Conservation (phyloP, 2,329 filamentous ascomycete species). For the Beauveria sp. region DNA sequence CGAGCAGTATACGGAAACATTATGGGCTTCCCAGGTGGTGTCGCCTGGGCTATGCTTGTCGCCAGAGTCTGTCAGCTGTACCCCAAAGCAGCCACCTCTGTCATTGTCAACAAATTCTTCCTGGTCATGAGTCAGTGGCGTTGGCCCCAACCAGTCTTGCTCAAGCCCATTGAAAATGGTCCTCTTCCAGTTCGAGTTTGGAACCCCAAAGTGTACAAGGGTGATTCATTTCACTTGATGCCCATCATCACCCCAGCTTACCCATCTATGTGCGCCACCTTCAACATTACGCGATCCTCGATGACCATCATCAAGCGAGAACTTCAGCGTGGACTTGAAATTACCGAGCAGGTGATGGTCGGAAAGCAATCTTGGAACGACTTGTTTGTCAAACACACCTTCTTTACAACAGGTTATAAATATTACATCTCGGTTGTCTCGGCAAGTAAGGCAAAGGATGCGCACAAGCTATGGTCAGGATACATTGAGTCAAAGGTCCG, state of each 20-base stretch:
- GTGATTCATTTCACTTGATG: slow-evolving; percentile 85
- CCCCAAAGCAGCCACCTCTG: slow-evolving; percentile 80
- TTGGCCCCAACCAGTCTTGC: slow-evolving; percentile 87
- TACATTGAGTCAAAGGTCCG: slow-evolving; percentile 91
- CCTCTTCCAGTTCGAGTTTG: slow-evolving; percentile 78
- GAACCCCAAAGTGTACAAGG: slow-evolving; percentile 83
- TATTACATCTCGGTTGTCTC: slow-evolving; percentile 89
- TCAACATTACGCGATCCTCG: slow-evolving; percentile 84
- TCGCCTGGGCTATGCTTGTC: slow-evolving; percentile 97
- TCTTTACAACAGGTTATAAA: slow-evolving; percentile 89
- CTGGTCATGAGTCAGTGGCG: slow-evolving; percentile 83
- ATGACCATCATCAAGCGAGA: slow-evolving; percentile 78
- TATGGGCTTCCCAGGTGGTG: slow-evolving; percentile 91
- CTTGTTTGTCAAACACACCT: slow-evolving; percentile 81
- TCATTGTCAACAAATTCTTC: slow-evolving; percentile 91
- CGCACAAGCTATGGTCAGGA: slow-evolving; percentile 81
- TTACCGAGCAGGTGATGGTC: slow-evolving; percentile 71
- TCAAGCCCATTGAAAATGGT: slow-evolving; percentile 80
- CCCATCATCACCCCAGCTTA: slow-evolving; percentile 97
- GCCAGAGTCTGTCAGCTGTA: slow-evolving; percentile 94
- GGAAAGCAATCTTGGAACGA: slow-evolving; percentile 78
- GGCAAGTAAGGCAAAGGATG: slow-evolving; percentile 74
- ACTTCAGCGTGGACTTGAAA: slow-evolving; percentile 66
- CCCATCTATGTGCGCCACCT: slow-evolving; percentile 94
- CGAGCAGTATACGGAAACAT: slow-evolving; percentile 94